A percentile compares a stretch with the other conserved stretches of the same genome.
Evolutionary conservation across 352 stramenopile species (phyloP).

Genomic region (Pythium utonaiense): DNA sequence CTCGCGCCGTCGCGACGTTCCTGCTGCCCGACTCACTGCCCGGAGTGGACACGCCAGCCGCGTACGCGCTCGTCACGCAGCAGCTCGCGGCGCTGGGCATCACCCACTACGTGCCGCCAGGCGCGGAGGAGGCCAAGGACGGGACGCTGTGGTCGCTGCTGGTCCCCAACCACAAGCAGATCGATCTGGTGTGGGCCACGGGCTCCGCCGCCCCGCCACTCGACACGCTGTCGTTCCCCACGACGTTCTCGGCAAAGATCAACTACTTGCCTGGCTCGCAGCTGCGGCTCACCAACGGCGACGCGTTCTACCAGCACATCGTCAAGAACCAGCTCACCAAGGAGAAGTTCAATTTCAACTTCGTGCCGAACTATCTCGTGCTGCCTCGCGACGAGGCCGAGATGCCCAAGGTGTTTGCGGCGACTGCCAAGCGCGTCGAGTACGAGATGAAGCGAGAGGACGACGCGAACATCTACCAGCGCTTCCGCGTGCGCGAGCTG

Average conservation of each 20-base stretch:
- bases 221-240: conserved; percentile 36
- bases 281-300: conserved; percentile 36
- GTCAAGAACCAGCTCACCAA: conserved; percentile 39
- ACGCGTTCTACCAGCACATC: conserved; percentile 49
- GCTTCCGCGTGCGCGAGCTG: conserved; percentile 55
- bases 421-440: conserved; percentile 43
- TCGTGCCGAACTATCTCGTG: conserved; percentile 49
- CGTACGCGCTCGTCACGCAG: conserved; percentile 42
- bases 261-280: conserved; percentile 64
- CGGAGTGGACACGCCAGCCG: conserved; percentile 14
- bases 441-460: conserved; percentile 48
- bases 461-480: conserved; percentile 54
- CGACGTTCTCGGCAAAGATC: conserved; percentile 47
- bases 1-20: conserved; percentile 33
- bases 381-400: conserved; percentile 56
- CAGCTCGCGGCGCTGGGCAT: conserved; percentile 55
- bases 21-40: conserved; percentile 39
- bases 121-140: conserved; percentile 12
- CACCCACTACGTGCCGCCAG: conserved; percentile 35
- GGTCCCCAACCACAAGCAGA: conserved; percentile 32
- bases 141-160: conserved; percentile 43
- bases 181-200: conserved; percentile 72
- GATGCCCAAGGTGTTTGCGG: conserved; percentile 43
- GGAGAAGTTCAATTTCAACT: conserved; percentile 69
- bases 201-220: conserved; percentile 25